Evolutionary conservation across 768 basidiomycete genomes (phyloP), one percentile per base, ranked within the genome.

Genomic region (Dioszegia aurantiaca): DNA sequence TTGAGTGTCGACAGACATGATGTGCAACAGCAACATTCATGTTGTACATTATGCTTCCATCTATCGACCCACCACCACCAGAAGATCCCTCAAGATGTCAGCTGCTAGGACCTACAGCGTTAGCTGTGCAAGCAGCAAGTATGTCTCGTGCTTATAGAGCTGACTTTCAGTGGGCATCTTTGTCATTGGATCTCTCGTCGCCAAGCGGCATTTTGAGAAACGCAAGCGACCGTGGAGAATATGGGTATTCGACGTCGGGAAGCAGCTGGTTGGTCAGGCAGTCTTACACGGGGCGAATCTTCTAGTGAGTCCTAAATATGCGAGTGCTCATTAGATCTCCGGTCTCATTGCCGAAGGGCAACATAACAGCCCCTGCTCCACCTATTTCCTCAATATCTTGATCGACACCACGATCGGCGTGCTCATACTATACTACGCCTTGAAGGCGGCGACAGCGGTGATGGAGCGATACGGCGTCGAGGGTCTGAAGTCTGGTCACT

Each of bases 201-300:
- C 86, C 70, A 98, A 98, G 74, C 81, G 94, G 56, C 88, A 93
- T 56, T 80, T 88, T 64, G 94, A 98, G 78, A 80, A 82, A 26
- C 86, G 85, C 16, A 89, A 86, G 73, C 83, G 94, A 27, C 88
- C 86, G 19, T 98, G 94, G 94, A 81, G 82, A 66, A 94, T 95
- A 78, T 98, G 94, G 90, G 72, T 88, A n/a, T 91, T 89, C 74
- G 92, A 95, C 68, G 88, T 95, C 4, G 87, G 86, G 2, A 95
- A 95, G 75, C 93, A 97, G 80, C 79, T 95, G 54, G 81, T 88
- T 14, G 94, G 78, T 4, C 78, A 79, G 54, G 72, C 64, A 23
- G 68, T 74, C 26, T 61, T 76, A 16, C 75, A 76, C 58, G 63
- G 44, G 8, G 49, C 64, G 14, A 76, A 73, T 54, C 40, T 74